Evolutionary conservation across 352 stramenopile species (phyloP).

Genomic region (Saprolegnia parasitica): DNA sequence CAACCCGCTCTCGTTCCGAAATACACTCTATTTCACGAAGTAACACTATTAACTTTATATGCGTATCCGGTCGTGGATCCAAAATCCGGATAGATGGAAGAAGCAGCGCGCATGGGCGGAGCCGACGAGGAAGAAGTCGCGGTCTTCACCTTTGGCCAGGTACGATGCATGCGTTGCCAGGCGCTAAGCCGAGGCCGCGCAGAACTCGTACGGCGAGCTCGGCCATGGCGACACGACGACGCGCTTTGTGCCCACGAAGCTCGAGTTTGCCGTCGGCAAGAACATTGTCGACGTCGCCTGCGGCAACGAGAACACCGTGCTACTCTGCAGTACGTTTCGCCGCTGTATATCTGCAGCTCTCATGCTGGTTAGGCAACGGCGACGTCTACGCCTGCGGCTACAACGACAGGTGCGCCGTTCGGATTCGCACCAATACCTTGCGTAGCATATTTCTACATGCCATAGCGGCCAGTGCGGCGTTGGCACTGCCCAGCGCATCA

Average conservation of each 20-base stretch:
- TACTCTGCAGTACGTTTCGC: conserved; percentile 58
- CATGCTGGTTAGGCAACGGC: conserved; percentile 41
- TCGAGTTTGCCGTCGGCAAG: conserved; percentile 38
- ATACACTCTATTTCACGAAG: neutral
- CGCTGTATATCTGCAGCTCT: neutral
- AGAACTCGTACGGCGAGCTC: conserved; percentile 93
- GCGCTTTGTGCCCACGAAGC: conserved; percentile 48
- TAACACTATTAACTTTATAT: neutral
- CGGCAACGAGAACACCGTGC: conserved; percentile 88
- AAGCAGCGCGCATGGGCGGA: neutral
- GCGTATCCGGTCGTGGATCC: conserved; percentile 1
- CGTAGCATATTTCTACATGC: neutral
- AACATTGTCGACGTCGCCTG: conserved; percentile 78
- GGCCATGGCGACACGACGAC: conserved; percentile 74
- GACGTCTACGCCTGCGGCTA: conserved; percentile 87
- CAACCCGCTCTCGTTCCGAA: neutral
- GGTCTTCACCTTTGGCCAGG: conserved; percentile 53
- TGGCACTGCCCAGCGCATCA: conserved; percentile 71
- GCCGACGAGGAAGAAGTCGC: conserved; percentile 30
- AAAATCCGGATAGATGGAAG: neutral
- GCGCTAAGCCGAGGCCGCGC: neutral
- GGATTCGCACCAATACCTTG: conserved; percentile 1
- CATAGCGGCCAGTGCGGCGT: conserved; percentile 90
- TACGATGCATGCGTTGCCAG: neutral
- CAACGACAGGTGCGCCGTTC: conserved; percentile 74